Evolutionary conservation across 176 grass and related monocot genomes (phyloP), one percentile per base, ranked within the genome.

Genomic region (Saccharum spontaneum): DNA sequence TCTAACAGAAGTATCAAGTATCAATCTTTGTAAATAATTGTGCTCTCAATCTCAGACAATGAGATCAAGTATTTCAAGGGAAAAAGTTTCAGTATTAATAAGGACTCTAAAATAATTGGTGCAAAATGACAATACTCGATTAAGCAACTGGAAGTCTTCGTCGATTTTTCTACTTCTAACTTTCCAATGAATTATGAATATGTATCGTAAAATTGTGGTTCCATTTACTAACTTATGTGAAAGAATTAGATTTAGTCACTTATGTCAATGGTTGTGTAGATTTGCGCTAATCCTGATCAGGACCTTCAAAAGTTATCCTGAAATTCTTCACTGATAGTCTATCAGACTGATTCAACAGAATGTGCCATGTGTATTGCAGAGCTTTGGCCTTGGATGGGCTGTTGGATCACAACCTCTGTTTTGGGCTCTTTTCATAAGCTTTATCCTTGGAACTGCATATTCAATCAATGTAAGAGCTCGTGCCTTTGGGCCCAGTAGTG

Each of bases 361-460:
- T 72, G 10, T 83, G 34, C 31, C 84, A 34, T 87, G 34, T 89
- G 28, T 24, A 17, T 77, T 95, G 81, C 88, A 99, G 97, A 99
- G 97, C 89, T 96, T 96, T 86, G 84, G 81, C 82, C 74, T 96
- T 89, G 93, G 91, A 71, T 94, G 88, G 90, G 41, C 71, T 48
- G 91, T 94, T 85, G 88, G 91, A 83, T 99, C 91, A 23, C 90
- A 68, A 78, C 93, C 91, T 79, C 88, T 96, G 41, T 96, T 99
- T 73, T 94, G 94, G 88, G 94, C 92, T 77, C 92, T 91, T 81
- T 94, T 94, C 82, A 85, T 99, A 82, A 99, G 94, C 79, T 99
- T 99, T 79, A 62, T 97, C 79, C 97, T 99, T 88, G 97, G 97
- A 80, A 99, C 94, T 31, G 94, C 94, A 78, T 99, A 99, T 84